Base-by-base conservation (phyloP, 306 rosid species). In the Trifolium subterraneum region DNA sequence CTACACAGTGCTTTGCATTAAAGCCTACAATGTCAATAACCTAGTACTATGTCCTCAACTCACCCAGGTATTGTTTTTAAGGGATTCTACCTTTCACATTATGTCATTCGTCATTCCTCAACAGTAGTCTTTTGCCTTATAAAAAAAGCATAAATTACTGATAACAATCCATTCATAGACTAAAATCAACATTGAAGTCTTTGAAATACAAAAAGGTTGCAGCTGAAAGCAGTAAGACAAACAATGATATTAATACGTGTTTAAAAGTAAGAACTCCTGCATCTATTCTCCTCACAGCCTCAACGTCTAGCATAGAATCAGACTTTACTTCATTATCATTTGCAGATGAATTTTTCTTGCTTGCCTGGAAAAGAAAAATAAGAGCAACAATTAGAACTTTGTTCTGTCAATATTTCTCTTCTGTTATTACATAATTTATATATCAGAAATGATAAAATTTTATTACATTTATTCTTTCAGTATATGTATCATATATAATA, bases 281-380 rank as follows among this genome's bases (percentile, higher is more conserved):
- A 81, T 94, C 99, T 38, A 87, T 83, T 90, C 96, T 87, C 78
- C 97, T 90, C 76, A 68, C 84, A 18, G 84, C 69, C 78, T 75
- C 93, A 20, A 36, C 78, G 70, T 85, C 88, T 5, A 88, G 70
- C n/a, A 45, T 25, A 55, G 78, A 33, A 59, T 84, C 86, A 39
- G 54, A 18, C 44, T 41, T 79, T 29, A 41, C 80, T 64, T 41
- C 81, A 62, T 69, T 36, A 65, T 79, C 84, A 55, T 78, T 44
- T 6, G 73, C 13, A 15, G 86, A 62, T 35, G 59, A 83, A 65
- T 71, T 80, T 50, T 73, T 71, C 79, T 41, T 59, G 70, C 71
- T 88, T 70, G 35, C 51, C 97, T 87, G 84, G 58, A 50, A 60
- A 73, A 56, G 35, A 78, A 76, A 77, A 55, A 78, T 18, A 45